These are phyloP conservation scores for Salvia miltiorrhiza DNA, from an alignment of 257 asterid genomes.

Conservation along the genomic window DNA sequence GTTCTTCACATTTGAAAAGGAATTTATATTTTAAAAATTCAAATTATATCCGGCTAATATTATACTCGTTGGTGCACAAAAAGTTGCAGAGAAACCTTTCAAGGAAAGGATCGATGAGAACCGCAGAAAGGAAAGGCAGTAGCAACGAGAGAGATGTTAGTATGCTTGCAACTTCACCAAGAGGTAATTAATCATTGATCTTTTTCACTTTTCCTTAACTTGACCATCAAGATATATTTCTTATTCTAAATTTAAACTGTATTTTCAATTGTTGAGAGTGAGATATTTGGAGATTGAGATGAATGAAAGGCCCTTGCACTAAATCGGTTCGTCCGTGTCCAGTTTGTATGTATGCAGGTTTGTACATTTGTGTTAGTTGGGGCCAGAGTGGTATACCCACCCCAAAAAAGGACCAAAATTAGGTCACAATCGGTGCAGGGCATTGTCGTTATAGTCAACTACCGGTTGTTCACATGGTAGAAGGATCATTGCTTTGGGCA, in stretches of 20 bases:
- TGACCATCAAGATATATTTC: too few relatives aligned
- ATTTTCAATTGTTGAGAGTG: neutral
- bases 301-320: slow-evolving; percentile 2
- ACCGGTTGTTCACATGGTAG: slow-evolving; percentile 16
- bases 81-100: slow-evolving; percentile 82
- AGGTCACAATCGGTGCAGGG: slow-evolving; percentile 13
- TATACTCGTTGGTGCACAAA: slow-evolving; percentile 5
- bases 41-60: slow-evolving; percentile 18
- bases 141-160: slow-evolving; percentile 37
- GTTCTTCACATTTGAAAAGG: neutral
- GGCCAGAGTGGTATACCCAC: neutral
- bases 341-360: slow-evolving; percentile 5
- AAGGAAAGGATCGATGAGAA: slow-evolving; percentile 59
- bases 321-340: neutral
- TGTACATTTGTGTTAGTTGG: slow-evolving; percentile 2
- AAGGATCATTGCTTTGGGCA: neutral
- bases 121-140: slow-evolving; percentile 40
- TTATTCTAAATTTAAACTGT: too few relatives aligned
- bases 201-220: neutral
- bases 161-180: slow-evolving; percentile 39
- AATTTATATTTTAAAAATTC: neutral
- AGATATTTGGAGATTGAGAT: neutral
- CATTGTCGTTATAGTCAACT: slow-evolving; percentile 21
- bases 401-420: neutral
- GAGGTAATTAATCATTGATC: slow-evolving; percentile 13